Base-by-base conservation (phyloP, 306 rosid species). In the Castanea sativa region DNA sequence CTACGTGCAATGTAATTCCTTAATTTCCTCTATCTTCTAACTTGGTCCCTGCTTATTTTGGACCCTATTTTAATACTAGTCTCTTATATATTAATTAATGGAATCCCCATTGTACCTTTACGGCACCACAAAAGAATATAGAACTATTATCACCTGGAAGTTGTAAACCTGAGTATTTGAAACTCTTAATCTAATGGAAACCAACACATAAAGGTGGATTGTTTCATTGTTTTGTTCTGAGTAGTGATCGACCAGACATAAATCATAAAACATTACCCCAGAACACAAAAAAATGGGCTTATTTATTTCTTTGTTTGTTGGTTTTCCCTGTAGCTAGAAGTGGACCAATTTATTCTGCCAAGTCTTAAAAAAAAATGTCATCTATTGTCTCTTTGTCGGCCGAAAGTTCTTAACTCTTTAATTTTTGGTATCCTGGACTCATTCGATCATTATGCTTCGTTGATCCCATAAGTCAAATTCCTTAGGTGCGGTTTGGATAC, bases 311-410 rank as follows among this genome's bases (percentile, higher is more conserved):
- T 18, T 9, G 23, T 35, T 49, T 63, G 15, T 67, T 33, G 8
- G 16, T 16, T 33, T 19, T 35, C 14, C 14, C n/a, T 19, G 13
- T 19, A 49, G 53, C 16, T 49, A 4, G 15, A 67, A n/a, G 60
- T 55, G 59, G 77, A n/a, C 81, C 76, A 56, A 51, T 72, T 71
- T 19, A 77, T 72, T 49, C 21, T 49, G 61, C 30, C 1, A 5
- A 59, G 74, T 33, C 79, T 60, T 60, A 53, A 35, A 51, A 76
- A 76, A 79, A 76, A 27, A 15, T 5, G 4, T 5, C 87, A 86
- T 83, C 81, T 73, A 35, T 35, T 86, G 87, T 86, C 87, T 33
- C 82, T 76, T 73, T 81, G 90, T 83, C 90, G 86, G 87, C 63
- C 65, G 69, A 75, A 73, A 30, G 76, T 21, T 55, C 18, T 15